Conservation (phyloP, 495 filamentous ascomycete genomes). For the Penicillium cataractarum region DNA sequence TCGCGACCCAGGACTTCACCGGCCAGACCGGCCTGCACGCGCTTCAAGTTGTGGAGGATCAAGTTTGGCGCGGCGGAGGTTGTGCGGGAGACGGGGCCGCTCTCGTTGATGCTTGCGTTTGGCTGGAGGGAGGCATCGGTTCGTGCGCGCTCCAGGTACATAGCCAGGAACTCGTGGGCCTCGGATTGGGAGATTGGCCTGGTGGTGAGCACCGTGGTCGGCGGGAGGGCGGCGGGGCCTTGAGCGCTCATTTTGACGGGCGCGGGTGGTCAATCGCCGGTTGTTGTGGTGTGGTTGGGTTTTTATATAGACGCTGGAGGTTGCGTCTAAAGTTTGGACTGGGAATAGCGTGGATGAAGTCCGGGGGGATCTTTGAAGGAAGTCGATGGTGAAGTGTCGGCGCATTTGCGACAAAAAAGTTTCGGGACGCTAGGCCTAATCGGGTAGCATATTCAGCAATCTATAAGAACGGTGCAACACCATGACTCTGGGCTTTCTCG, state of each 20-base stretch:
- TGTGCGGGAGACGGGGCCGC: conserved; percentile 58
- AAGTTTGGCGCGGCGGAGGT: conserved; percentile 58
- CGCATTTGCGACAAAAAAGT: conserved; percentile 34
- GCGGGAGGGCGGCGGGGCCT: conserved; percentile 51
- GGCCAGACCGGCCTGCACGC: conserved; percentile 65
- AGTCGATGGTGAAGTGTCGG: conserved; percentile 13
- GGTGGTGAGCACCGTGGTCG: conserved; percentile 46
- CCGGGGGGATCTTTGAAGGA: conserved; percentile 11
- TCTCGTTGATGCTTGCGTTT: conserved; percentile 62
- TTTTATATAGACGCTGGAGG: not conserved
- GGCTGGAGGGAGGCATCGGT: conserved; percentile 67
- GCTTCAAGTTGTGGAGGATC: conserved; percentile 65
- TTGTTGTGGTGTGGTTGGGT: not conserved
- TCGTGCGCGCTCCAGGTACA: conserved; percentile 59
- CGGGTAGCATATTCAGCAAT: conserved; percentile 17
- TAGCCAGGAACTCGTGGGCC: conserved; percentile 59
- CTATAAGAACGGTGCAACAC: not conserved
- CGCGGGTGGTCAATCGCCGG: conserved; percentile 5
- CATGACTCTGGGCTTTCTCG: not conserved
- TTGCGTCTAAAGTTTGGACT: not conserved
- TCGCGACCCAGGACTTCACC: conserved; percentile 60
- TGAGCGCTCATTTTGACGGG: conserved; percentile 42
- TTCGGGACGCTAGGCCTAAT: conserved; percentile 35
- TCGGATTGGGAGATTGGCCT: conserved; percentile 51
- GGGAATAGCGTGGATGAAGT: not conserved